These are phyloP conservation scores for Xylaria sp. DNA, from an alignment of 2,329 filamentous ascomycete genomes.

Conservation along the genomic window DNA sequence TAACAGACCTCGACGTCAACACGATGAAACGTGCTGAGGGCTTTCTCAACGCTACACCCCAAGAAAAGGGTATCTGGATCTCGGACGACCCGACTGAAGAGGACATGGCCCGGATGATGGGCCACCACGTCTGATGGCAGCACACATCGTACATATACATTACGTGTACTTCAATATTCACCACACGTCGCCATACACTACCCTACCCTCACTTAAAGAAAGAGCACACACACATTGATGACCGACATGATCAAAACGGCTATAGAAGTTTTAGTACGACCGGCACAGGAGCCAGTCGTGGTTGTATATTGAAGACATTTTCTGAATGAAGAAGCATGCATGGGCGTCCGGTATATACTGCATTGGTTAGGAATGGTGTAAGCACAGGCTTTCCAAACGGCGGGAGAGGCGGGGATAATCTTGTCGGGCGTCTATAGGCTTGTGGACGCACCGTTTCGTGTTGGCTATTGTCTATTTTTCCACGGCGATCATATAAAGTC, in stretches of 20 bases:
- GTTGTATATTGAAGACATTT: slow-evolving; percentile 23
- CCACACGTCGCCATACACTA: slow-evolving; percentile 9
- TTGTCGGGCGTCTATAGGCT: slow-evolving; percentile 14
- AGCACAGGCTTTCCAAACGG: slow-evolving; percentile 3
- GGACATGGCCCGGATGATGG: slow-evolving; percentile 65
- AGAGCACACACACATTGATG: slow-evolving; percentile 22
- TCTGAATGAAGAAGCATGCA: slow-evolving; percentile 20
- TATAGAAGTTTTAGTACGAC: slow-evolving; percentile 27
- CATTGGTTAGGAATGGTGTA: slow-evolving; percentile 19
- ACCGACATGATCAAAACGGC: slow-evolving; percentile 27
- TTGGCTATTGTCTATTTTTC: slow-evolving; percentile 21
- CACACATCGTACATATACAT: not conserved
- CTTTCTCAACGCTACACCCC: slow-evolving; percentile 77
- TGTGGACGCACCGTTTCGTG: slow-evolving; percentile 4
- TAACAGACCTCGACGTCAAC: slow-evolving; percentile 92
- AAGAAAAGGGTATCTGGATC: slow-evolving; percentile 87
- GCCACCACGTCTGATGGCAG: slow-evolving; percentile 37
- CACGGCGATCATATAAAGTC: slow-evolving; percentile 11
- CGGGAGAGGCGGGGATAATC: slow-evolving; percentile 15
- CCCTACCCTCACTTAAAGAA: not conserved
- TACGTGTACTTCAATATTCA: not conserved
- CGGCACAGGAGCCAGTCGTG: slow-evolving; percentile 13
- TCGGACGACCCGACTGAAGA: slow-evolving; percentile 71
- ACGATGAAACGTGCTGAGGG: slow-evolving; percentile 88
- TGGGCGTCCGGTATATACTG: slow-evolving; percentile 25